Evolutionary conservation across 192 early-diverging fungal species (phyloP), one percentile per base, ranked within the genome.

Genomic region (Coemansia reversa): DNA sequence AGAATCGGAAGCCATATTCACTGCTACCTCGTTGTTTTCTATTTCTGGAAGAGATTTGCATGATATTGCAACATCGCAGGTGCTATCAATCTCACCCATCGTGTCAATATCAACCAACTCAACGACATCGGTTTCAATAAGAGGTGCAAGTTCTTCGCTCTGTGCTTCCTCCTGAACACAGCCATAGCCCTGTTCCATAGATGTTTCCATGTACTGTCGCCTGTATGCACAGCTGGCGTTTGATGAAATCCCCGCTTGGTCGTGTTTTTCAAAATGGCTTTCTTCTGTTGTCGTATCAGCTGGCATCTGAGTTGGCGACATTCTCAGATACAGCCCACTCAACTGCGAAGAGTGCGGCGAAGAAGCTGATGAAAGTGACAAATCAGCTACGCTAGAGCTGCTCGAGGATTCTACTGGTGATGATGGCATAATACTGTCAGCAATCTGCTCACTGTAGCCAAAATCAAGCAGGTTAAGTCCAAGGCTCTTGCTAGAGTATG

Each of bases 401-500:
- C 6, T 32, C 6, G 55, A 24, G 7, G 63, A 58, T 20, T 30
- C 23, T 7, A 52, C 48, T 11, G 64, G 61, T 20, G 65, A 60
- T n/a, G 70, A 52, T 8, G 76, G 76, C 58, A 78, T 28, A 11
- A 69, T 42, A 24, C 23, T 51, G 12, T 53, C 47, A 5, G 67
- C 70, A 23, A 66, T 30, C 2, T 58, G 35, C 49, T 73, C 59
- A 51, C 59, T 61, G 51, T 78, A 78, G 20, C 64, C 70, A 63
- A 78, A 78, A 30, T 78, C 70, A 0, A 78, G 67, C 51, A 64
- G 59, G 29, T 55, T 48, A 5, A 78, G 63, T 7, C 76, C 76
- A 3, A 78, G 60, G 56, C 76, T 78, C 24, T 63, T 64, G 60
- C 76, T 78, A 12, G 76, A 78, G 28, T 62, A 78, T 6, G 66